phyloP scores from a whole-genome alignment of 2,329 filamentous ascomycete genomes.

The Cadophora luteo-olivacea region DNA sequence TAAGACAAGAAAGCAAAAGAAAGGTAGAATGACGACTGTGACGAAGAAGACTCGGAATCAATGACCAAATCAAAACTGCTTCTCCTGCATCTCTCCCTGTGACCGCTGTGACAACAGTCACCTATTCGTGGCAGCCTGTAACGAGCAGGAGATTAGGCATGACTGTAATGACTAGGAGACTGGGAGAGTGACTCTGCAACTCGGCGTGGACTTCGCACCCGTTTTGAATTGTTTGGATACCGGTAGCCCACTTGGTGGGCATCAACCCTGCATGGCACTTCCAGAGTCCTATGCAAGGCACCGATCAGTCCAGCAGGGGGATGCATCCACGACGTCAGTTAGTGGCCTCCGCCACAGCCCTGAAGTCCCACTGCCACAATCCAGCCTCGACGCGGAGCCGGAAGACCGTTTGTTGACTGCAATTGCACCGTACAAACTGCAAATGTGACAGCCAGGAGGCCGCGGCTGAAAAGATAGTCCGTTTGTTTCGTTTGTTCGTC shows the following conservation, averaged over 20 bases:
- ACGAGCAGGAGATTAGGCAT: slow-evolving; percentile 15
- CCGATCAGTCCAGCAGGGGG: slow-evolving; percentile 14
- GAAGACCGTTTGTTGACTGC: background rate
- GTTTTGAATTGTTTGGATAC: slow-evolving; percentile 19
- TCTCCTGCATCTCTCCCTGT: slow-evolving; percentile 1
- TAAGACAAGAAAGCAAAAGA: slow-evolving; percentile 7
- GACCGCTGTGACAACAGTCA: slow-evolving; percentile 12
- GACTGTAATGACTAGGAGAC: slow-evolving; percentile 5
- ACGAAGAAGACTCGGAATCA: slow-evolving; percentile 6
- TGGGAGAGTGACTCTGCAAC: slow-evolving; percentile 15
- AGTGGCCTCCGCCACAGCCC: slow-evolving; percentile 5
- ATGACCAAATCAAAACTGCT: slow-evolving; percentile 6
- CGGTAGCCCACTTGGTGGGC: background rate
- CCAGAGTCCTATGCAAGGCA: slow-evolving; percentile 21
- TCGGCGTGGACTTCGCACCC: slow-evolving; percentile 15
- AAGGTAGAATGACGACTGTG: slow-evolving; percentile 12
- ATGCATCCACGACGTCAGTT: slow-evolving; percentile 6
- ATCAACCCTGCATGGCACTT: slow-evolving; percentile 13
- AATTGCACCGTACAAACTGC: slow-evolving; percentile 4
- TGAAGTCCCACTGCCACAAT: slow-evolving; percentile 11
- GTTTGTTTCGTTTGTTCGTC: background rate
- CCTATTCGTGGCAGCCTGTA: slow-evolving; percentile 4
- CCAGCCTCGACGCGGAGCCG: background rate
- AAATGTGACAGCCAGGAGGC: slow-evolving; percentile 11
- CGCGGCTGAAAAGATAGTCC: background rate